Base-by-base conservation (phyloP, 2,329 filamentous ascomycete species). In the Fusarium sp. region DNA sequence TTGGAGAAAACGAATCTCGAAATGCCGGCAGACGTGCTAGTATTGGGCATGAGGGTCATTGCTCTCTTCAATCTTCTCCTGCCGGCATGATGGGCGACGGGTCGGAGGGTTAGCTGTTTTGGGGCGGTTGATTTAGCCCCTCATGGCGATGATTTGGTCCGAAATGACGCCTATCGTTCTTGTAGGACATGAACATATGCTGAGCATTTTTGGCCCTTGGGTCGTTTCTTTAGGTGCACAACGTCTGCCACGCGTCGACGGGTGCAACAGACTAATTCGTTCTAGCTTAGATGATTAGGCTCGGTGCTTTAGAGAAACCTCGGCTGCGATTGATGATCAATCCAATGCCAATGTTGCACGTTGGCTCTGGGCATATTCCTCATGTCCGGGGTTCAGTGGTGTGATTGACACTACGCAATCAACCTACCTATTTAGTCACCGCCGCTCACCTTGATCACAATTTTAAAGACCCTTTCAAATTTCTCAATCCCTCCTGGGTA, bases 321-420 rank as follows among this genome's bases (percentile, higher is more conserved):
- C 16, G 47, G 47, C 47, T 13, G 47, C 6, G 47, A 34, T 18
- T n/a, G 22, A 27, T 40, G 29, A 37, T 37, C 31, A 37, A 20
- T 29, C 35, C 5, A 11, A 35, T 20, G 34, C 24, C 34, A 38
- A 58, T 40, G 35, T 34, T 42, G 57, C 35, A 34, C 6, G 13
- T 18, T 34, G 18, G 24, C 27, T 42, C 57, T 60, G 2, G 50
- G 47, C 29, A 34, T 45, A 64, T 64, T 64, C 27, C 62, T 64
- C 62, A 64, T 64, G 37, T 6, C 62, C 35, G 27, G 62, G 62
- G 50, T 64, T 20, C 27, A 58, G 50, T 64, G 62, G 50, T 64
- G 62, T 64, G 34, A 64, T 58, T 38, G 35, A 24, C 27, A 27
- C 16, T 58, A 58, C 62, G 18, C 62, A 37, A 57, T 24, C 34